A percentile compares a stretch with the other conserved stretches of the same genome.
phyloP scores from a whole-genome alignment of 495 filamentous ascomycete genomes.

The Tuber melanosporum region DNA sequence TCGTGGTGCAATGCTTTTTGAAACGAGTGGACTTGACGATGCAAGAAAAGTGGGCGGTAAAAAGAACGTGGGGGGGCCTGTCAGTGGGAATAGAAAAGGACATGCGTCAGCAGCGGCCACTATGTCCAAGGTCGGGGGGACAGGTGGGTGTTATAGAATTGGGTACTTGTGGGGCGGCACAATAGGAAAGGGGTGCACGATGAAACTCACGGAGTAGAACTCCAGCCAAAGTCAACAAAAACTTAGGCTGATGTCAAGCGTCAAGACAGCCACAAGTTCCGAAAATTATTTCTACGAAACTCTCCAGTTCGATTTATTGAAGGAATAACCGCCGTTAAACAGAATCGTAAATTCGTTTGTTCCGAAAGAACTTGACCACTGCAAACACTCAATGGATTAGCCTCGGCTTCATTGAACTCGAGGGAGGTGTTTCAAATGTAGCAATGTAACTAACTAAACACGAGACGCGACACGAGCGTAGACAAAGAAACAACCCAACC shows the following conservation, averaged over 20 bases:
- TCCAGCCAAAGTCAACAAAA: constrained; percentile 36
- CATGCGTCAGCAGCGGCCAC: constrained; percentile 29
- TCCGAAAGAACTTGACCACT: not conserved
- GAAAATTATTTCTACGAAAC: constrained; percentile 13
- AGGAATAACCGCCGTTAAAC: constrained; percentile 9
- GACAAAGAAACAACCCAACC: constrained; percentile 5
- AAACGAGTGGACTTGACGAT: constrained; percentile 34
- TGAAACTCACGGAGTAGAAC: constrained; percentile 38
- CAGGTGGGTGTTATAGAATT: constrained; percentile 32
- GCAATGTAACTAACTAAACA: constrained; percentile 20
- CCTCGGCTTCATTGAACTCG: not conserved
- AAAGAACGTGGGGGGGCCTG: constrained; percentile 37
- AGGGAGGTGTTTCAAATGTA: constrained; percentile 12
- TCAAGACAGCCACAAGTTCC: constrained; percentile 16
- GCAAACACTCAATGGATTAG: not conserved
- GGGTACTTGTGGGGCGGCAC: constrained; percentile 18
- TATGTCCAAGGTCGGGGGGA: constrained; percentile 17
- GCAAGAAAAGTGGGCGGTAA: constrained; percentile 22
- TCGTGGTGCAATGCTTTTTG: constrained; percentile 15
- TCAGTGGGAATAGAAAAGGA: constrained; percentile 24
- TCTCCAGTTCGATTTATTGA: constrained; percentile 18
- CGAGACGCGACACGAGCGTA: constrained; percentile 1
- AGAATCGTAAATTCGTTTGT: constrained; percentile 22
- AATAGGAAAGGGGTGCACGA: constrained; percentile 32
- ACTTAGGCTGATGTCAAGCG: constrained; percentile 23